A percentile compares a stretch with the other conserved stretches of the same genome.
Evolutionary conservation across 208 protist genomes (phyloP).

Genomic region (Leishmania arabica): DNA sequence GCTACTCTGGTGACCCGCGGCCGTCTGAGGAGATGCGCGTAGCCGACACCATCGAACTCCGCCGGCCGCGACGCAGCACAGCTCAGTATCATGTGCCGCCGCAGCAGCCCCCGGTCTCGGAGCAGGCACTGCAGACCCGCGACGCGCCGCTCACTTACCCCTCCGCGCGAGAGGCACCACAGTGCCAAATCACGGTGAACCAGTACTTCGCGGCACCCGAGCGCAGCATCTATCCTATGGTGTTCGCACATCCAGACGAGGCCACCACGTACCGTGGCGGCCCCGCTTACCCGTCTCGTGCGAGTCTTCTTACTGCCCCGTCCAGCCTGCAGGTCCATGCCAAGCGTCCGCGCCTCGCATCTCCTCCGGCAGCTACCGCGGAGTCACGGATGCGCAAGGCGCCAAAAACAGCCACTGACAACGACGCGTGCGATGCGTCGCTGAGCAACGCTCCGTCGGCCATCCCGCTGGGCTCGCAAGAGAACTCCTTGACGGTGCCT

Average conservation of each 20-base stretch:
- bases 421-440: background rate
- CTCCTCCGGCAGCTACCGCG: background rate
- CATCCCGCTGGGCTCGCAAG: constrained; percentile 13
- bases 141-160: background rate
- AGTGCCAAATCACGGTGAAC: constrained; percentile 31
- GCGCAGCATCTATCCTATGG: constrained; percentile 12
- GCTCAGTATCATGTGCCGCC: background rate
- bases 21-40: background rate
- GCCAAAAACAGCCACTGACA: background rate
- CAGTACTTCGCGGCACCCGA: constrained; percentile 29
- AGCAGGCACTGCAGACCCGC: background rate
- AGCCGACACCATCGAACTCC: constrained; percentile 16
- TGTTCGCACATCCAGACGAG: background rate
- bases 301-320: constrained; percentile 15
- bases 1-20: background rate
- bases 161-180: constrained; percentile 10
- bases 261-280: background rate
- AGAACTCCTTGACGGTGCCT: constrained; percentile 28
- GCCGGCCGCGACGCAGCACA: constrained; percentile 5
- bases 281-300: constrained; percentile 4
- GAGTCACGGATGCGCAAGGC: constrained; percentile 1
- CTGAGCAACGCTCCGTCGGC: constrained; percentile 27
- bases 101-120: background rate
- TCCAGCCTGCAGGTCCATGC: background rate
- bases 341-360: background rate